Base-by-base conservation (phyloP, 2,329 filamentous ascomycete genomes). In the Hypoxylon sp. region DNA sequence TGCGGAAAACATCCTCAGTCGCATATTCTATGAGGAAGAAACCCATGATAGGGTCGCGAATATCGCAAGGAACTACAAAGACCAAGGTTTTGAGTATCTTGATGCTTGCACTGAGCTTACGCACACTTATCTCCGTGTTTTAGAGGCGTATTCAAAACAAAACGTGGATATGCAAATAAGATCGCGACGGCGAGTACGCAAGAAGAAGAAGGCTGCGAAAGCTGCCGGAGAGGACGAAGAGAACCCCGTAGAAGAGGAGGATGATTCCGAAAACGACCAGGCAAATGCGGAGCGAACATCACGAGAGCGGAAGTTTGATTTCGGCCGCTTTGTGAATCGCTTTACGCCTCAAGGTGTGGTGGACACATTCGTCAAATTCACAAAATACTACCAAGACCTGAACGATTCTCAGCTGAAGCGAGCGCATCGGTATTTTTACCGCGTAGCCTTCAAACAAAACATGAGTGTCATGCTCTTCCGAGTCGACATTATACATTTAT, bases 1-100 rank as follows among this genome's bases (percentile, higher is more conserved):
- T 78, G 95, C 96, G 0, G 95, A 99, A 78, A 99, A 99, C 74
- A 98, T 97, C 11, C 89, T 97, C 57, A 97, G 92, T 75, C 93
- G 95, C 68, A 93, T 99, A n/a, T 99, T 99, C 79, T 99, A 99
- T 81, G 96, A 99, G 80, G 94, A 98, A 76, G 89, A 93, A 0
- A 98, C 94, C 0, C 94, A 99, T 75, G 95, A 99, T 68, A 87
- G 92, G 24, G 88, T 99, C 56, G 87, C 95, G 31, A 88, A 90
- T 65, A 92, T 98, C 58, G 85, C 95, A 0, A 87, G 91, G 69
- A 91, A 87, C n/a, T 98, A 97, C 82, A 97, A 97, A 73, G 93
- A 95, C 67, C 96, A 98, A 81, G 92, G 93, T 0, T 96, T 98
- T 73, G 93, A 94, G 61, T 99, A 98, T 73, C 86, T 99, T 1